Conservation (phyloP, 306 rosid species). For the Vigna nakashimae region DNA sequence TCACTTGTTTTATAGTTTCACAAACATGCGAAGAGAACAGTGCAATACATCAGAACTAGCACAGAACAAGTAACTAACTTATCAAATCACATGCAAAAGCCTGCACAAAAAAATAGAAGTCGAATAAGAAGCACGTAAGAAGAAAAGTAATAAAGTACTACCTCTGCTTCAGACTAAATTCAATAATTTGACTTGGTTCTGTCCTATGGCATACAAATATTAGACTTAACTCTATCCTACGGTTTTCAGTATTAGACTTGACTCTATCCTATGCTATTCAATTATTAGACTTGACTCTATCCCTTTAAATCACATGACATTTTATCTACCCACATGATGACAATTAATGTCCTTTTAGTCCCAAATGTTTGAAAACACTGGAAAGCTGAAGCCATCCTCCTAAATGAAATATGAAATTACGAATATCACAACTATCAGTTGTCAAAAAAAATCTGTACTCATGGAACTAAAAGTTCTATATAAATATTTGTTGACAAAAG, state of each 20-base stretch:
- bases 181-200: neutral
- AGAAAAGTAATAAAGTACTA: constrained; percentile 7
- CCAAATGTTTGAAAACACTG: constrained; percentile 14
- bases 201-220: neutral
- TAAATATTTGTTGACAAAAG: neutral
- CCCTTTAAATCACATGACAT: neutral
- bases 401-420: neutral
- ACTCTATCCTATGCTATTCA: neutral
- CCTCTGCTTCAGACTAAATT: neutral
- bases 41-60: constrained; percentile 25
- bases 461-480: neutral
- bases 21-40: neutral
- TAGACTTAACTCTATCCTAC: neutral
- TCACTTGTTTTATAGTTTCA: neutral
- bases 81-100: constrained; percentile 6
- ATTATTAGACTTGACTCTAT: neutral
- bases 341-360: neutral
- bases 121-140: constrained; percentile 34
- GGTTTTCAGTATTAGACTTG: neutral
- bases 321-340: constrained; percentile 3
- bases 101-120: constrained; percentile 5
- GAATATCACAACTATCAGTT: constrained; percentile 21
- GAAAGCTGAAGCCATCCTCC: constrained; percentile 5
- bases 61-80: constrained; percentile 24
- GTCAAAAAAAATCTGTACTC: constrained; percentile 1